These are phyloP conservation scores for Fomes fomentarius DNA, from an alignment of 1,284 basidiomycete genomes.

Conservation along the genomic window DNA sequence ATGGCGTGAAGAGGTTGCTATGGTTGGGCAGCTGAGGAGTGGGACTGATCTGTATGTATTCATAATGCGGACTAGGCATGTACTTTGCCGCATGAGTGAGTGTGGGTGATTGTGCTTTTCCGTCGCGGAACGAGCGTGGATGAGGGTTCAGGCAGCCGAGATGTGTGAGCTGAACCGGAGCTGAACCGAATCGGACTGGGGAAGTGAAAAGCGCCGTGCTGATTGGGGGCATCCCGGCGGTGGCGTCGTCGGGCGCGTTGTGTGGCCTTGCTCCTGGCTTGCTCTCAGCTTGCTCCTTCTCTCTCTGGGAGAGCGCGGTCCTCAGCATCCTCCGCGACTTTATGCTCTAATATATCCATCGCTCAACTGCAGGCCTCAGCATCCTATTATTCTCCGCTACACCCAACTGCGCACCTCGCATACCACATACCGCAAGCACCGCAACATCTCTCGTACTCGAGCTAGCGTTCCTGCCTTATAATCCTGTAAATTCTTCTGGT, in stretches of 20 bases:
- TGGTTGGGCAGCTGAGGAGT: conserved; percentile 72
- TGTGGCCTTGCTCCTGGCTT: conserved; percentile 19
- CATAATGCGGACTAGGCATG: conserved; percentile 13
- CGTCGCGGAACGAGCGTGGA: conserved; percentile 13
- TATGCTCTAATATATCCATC: conserved; percentile 26
- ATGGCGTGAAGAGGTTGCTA: conserved; percentile 84
- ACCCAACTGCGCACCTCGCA: conserved; percentile 22
- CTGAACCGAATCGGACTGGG: not conserved
- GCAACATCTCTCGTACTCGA: conserved; percentile 1
- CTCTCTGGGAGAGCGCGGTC: conserved; percentile 20
- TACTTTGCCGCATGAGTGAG: conserved; percentile 9
- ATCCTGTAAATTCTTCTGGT: conserved; percentile 27
- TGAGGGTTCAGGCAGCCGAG: not conserved
- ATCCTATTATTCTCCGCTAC: conserved; percentile 17
- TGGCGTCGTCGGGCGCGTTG: conserved; percentile 8
- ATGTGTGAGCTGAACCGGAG: conserved; percentile 14
- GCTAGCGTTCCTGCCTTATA: conserved; percentile 21
- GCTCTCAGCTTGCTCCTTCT: no score
- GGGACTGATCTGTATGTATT: not conserved
- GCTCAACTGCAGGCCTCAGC: conserved; percentile 17
- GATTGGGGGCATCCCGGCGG: conserved; percentile 1
- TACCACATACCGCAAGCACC: conserved; percentile 8
- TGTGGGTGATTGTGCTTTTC: conserved; percentile 10
- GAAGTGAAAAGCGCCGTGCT: not conserved
- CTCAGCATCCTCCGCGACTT: conserved; percentile 14